phyloP scores from a whole-genome alignment of 345 rosid species.

The Sisymbrium altissimum region DNA sequence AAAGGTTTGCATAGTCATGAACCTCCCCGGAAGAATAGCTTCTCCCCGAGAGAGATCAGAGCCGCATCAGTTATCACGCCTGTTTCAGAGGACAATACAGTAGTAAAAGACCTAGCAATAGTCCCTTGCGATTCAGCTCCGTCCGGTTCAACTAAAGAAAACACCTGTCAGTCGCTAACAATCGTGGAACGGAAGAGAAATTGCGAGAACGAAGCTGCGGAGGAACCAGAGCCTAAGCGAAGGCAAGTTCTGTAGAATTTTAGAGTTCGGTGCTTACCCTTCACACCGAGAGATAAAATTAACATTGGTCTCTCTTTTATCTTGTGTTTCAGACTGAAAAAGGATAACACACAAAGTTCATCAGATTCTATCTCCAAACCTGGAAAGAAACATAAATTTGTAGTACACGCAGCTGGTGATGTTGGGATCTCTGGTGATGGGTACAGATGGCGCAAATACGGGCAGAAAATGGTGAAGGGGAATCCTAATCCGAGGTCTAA shows the following conservation, averaged over 20 bases:
- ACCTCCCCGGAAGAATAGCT: constrained; percentile 60
- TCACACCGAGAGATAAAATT: neutral
- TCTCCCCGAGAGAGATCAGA: constrained; percentile 44
- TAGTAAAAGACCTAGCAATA: constrained; percentile 36
- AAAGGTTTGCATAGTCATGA: constrained; percentile 89
- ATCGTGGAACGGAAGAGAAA: constrained; percentile 46
- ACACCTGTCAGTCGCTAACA: constrained; percentile 34
- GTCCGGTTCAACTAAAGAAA: constrained; percentile 48
- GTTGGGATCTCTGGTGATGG: constrained; percentile 94
- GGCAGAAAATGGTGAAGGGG: constrained; percentile 98
- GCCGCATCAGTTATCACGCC: constrained; percentile 36
- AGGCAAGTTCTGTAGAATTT: constrained; percentile 45
- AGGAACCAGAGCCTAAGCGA: constrained; percentile 58
- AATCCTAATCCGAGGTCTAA: constrained; percentile 82
- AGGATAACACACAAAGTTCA: constrained; percentile 39
- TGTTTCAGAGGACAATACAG: constrained; percentile 30
- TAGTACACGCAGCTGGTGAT: constrained; percentile 88
- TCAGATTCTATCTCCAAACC: constrained; percentile 45
- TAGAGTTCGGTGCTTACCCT: neutral
- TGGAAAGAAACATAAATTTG: constrained; percentile 67
- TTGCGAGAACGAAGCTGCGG: constrained; percentile 37
- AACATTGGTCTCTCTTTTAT: neutral
- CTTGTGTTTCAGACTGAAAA: constrained; percentile 57
- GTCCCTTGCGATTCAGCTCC: constrained; percentile 42
- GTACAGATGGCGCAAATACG: constrained; percentile 95